phyloP scores from a whole-genome alignment of 352 stramenopile genomes.

The Pythium aristosporum region DNA sequence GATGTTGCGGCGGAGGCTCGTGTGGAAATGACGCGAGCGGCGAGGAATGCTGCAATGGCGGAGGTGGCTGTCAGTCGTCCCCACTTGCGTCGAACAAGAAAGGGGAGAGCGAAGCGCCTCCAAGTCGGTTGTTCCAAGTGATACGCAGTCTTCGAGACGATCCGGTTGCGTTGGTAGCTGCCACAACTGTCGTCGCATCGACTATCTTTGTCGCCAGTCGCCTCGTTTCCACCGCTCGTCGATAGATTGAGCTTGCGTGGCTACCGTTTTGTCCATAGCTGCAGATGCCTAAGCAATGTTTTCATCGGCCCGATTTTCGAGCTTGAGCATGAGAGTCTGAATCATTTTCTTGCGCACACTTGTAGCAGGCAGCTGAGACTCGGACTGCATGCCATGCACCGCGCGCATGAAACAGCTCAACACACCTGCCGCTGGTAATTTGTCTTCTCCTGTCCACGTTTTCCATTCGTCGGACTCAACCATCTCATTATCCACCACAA shows the following conservation, averaged over 20 bases:
- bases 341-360: slow-evolving; percentile 62
- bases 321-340: slow-evolving; percentile 56
- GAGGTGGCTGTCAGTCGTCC: slow-evolving; percentile 5
- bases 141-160: slow-evolving; percentile 39
- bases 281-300: slow-evolving; percentile 5
- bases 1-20: slow-evolving; percentile 33
- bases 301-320: slow-evolving; percentile 51
- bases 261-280: not conserved
- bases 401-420: slow-evolving; percentile 51
- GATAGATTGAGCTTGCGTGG: slow-evolving; percentile 7
- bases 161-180: slow-evolving; percentile 47
- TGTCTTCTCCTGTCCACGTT: slow-evolving; percentile 53
- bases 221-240: slow-evolving; percentile 25
- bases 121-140: slow-evolving; percentile 13
- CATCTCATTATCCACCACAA: slow-evolving; percentile 44
- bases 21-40: not conserved
- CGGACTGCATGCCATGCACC: slow-evolving; percentile 38
- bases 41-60: slow-evolving; percentile 32
- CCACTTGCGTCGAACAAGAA: not conserved
- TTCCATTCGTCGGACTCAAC: slow-evolving; percentile 57
- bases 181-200: slow-evolving; percentile 52
- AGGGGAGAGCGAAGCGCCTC: not conserved
- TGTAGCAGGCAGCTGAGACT: slow-evolving; percentile 45
- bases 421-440: slow-evolving; percentile 40
- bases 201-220: slow-evolving; percentile 46